These are phyloP conservation scores for Taphrina communis DNA, from an alignment of 1,139 yeast genomes.

Conservation along the genomic window DNA sequence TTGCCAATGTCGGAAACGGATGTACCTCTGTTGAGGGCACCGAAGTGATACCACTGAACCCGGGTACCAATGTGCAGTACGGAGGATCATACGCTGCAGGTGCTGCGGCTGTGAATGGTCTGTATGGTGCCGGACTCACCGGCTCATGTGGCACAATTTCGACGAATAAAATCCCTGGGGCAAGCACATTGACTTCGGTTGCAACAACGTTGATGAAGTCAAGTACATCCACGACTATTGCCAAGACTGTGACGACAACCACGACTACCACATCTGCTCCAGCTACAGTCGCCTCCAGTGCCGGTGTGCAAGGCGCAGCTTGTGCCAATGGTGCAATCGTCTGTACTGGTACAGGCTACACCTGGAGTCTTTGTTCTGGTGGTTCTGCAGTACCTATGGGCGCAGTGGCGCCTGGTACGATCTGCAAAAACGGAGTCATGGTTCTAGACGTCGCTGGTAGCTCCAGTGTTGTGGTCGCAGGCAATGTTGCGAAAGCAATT, in stretches of 20 bases:
- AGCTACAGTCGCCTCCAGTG: neutral
- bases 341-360: slow-evolving; percentile 29
- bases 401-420: slow-evolving; percentile 41
- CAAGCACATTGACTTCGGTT: neutral
- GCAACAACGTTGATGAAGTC: neutral
- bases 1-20: slow-evolving; percentile 34
- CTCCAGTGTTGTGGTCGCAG: slow-evolving; percentile 6
- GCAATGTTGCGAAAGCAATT: neutral
- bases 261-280: neutral
- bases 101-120: slow-evolving; percentile 13
- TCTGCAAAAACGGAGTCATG: slow-evolving; percentile 28
- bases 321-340: slow-evolving; percentile 24
- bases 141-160: slow-evolving; percentile 25
- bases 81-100: slow-evolving; percentile 35
- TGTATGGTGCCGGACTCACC: slow-evolving; percentile 30
- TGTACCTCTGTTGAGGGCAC: slow-evolving; percentile 31
- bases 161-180: neutral
- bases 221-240: neutral
- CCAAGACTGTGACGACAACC: neutral
- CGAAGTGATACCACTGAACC: slow-evolving; percentile 30
- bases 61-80: slow-evolving; percentile 26
- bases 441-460: slow-evolving; percentile 8
- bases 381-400: slow-evolving; percentile 31
- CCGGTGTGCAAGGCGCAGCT: neutral
- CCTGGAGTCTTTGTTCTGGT: slow-evolving; percentile 28